Conservation (phyloP, 768 basidiomycete species). For the Amanita exitialis region DNA sequence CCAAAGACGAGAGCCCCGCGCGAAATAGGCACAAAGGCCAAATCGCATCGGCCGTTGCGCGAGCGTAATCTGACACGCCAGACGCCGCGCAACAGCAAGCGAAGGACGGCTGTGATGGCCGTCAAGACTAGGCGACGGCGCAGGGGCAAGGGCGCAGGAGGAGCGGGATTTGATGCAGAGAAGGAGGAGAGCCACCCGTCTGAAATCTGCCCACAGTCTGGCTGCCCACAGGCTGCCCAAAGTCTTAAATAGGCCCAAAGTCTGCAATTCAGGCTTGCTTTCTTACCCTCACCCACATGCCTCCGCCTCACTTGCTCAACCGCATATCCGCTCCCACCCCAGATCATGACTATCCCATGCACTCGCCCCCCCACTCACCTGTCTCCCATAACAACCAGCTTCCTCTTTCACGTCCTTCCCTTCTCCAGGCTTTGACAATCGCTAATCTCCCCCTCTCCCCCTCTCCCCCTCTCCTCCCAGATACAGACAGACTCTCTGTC, state of each 20-base stretch:
- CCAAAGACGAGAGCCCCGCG: conserved; percentile 2
- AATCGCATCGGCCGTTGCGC: conserved; percentile 1
- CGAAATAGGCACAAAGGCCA: neutral
- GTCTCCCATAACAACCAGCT: neutral
- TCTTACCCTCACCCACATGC: too few relatives aligned
- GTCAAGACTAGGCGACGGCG: neutral
- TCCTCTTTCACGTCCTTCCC: neutral
- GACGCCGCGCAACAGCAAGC: neutral
- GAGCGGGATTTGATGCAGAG: neutral
- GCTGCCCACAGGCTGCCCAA: too few relatives aligned
- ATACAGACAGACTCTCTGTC: too few relatives aligned
- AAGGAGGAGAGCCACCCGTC: neutral
- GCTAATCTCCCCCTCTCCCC: too few relatives aligned
- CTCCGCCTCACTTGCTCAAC: conserved; percentile 35
- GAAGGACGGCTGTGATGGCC: neutral
- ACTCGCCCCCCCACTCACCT: neutral
- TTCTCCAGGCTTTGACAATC: conserved; percentile 9
- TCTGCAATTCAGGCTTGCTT: too few relatives aligned
- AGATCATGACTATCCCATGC: conserved; percentile 12
- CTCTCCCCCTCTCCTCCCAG: too few relatives aligned
- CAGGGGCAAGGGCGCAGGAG: neutral
- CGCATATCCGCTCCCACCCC: conserved; percentile 32
- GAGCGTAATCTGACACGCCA: neutral
- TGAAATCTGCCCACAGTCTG: too few relatives aligned
- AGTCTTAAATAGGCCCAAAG: too few relatives aligned